Conservation (phyloP, 305 asterid genomes). For the Solanum hybrid region DNA sequence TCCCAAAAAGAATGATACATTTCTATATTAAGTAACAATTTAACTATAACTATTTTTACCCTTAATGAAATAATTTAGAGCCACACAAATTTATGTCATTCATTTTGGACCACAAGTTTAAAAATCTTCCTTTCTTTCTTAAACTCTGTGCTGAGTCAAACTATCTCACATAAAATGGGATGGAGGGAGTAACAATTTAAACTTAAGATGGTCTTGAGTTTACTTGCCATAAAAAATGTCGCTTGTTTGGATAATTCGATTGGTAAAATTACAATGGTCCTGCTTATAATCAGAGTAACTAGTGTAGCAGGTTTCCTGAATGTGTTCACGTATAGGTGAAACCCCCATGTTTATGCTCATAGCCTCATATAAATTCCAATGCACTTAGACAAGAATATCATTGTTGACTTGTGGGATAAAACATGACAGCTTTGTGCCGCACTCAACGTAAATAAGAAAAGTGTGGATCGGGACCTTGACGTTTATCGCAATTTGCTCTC, state of each 20-base stretch:
- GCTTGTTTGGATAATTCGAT: not conserved
- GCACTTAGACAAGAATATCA: not conserved
- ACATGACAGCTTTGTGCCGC: slow-evolving; percentile 79
- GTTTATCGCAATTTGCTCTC: slow-evolving; percentile 93
- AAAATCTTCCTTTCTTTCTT: no score
- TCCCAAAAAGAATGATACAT: no score
- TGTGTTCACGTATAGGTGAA: not conserved
- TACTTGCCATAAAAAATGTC: not conserved
- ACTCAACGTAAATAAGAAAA: slow-evolving; percentile 75
- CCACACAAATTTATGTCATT: no score
- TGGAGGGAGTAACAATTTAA: not conserved
- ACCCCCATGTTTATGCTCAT: not conserved
- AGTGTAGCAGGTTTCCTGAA: not conserved
- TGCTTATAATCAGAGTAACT: not conserved
- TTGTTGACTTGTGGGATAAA: not conserved
- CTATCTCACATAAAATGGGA: no score
- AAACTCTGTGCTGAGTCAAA: no score
- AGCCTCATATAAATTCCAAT: not conserved
- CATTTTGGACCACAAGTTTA: no score
- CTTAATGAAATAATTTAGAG: no score
- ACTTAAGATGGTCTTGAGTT: not conserved
- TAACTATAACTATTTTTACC: no score
- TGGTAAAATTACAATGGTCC: not conserved
- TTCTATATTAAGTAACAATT: no score
- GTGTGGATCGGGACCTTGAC: slow-evolving; percentile 95